These are phyloP conservation scores for Candida montana DNA, from an alignment of 805 yeast species.

Conservation along the genomic window DNA sequence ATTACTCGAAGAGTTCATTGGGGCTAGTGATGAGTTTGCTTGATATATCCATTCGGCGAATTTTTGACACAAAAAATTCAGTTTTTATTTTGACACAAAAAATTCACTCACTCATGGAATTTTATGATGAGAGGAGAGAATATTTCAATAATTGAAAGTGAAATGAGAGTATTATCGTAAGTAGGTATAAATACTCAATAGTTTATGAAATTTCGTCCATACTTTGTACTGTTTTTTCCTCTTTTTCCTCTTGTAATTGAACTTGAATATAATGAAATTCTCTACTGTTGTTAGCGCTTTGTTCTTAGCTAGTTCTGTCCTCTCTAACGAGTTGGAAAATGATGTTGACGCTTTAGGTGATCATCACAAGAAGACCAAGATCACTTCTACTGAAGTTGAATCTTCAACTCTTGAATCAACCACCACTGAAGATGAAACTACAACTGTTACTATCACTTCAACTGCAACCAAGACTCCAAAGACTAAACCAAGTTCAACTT, in stretches of 20 bases:
- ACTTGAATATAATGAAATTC: slow-evolving; percentile 1
- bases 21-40: no score
- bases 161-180: no score
- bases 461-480: not conserved
- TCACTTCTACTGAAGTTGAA: not conserved
- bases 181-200: no score
- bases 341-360: slow-evolving; percentile 3
- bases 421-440: not conserved
- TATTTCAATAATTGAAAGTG: no score
- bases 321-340: slow-evolving; percentile 1
- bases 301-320: not conserved
- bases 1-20: no score
- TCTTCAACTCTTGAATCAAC: not conserved
- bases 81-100: no score
- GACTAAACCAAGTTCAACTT: not conserved
- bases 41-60: no score
- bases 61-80: no score
- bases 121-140: no score
- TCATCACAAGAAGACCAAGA: slow-evolving; percentile 2
- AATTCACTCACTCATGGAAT: no score
- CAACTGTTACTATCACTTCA: not conserved
- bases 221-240: not conserved
- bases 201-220: not conserved
- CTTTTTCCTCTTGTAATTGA: not conserved
- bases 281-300: slow-evolving; percentile 4